Evolutionary conservation across 148 eudicot genomes (phyloP).

Genomic region (Polygonum maritimum): DNA sequence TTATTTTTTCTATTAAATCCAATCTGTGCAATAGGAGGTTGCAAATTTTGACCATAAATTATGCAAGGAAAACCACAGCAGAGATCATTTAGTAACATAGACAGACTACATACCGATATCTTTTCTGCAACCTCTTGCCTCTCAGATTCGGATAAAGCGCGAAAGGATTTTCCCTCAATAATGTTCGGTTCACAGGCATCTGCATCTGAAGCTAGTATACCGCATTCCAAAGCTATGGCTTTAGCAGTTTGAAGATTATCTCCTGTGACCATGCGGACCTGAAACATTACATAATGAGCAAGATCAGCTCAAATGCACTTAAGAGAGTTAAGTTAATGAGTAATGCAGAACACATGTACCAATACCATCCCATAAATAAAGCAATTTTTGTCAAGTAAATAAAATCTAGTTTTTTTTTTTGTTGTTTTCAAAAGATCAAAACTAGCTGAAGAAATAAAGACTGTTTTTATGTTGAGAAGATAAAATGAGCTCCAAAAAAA

Average conservation of each 20-base stretch:
- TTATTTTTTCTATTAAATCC: neutral
- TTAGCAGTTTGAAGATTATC: constrained; percentile 37
- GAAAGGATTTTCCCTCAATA: constrained; percentile 31
- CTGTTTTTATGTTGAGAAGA: neutral
- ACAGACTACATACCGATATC: constrained; percentile 3
- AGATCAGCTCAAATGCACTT: neutral
- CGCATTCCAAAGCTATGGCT: constrained; percentile 45
- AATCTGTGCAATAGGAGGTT: neutral
- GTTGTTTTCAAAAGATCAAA: neutral
- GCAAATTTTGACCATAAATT: neutral
- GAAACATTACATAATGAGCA: neutral
- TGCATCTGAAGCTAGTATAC: constrained; percentile 26
- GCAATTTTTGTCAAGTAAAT: neutral
- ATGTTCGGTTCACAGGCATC: constrained; percentile 21
- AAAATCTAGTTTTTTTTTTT: neutral
- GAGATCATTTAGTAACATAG: neutral
- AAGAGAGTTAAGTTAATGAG: neutral
- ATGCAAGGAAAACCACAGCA: neutral
- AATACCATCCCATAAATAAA: too few relatives aligned
- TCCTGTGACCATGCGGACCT: constrained; percentile 37
- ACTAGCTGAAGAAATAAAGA: neutral
- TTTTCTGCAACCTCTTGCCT: constrained; percentile 16
- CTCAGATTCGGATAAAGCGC: constrained; percentile 26
- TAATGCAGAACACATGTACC: neutral
- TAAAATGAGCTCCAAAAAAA: too few relatives aligned